A percentile compares a stretch with the other conserved stretches of the same genome.
These are phyloP conservation scores for Penicillium fimorum DNA, from an alignment of 495 filamentous ascomycete species.

Conservation along the genomic window DNA sequence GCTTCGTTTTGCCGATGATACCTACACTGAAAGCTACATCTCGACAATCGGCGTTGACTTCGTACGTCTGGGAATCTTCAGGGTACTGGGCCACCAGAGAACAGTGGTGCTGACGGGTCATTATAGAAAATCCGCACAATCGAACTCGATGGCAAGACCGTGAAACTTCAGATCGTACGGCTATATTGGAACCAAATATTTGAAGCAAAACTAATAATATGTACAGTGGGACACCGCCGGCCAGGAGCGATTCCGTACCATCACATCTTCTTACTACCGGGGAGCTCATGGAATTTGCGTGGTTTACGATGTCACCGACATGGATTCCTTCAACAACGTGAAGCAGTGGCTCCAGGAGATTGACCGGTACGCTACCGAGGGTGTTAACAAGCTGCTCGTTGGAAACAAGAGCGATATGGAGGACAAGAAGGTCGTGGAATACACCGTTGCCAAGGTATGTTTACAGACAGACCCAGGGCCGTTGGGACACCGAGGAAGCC, in stretches of 20 bases:
- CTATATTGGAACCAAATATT: background rate
- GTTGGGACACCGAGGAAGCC: background rate
- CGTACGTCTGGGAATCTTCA: conserved; percentile 55
- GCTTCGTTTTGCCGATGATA: conserved; percentile 96
- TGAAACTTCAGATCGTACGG: conserved; percentile 98
- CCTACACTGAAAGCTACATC: conserved; percentile 99
- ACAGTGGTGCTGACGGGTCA: conserved; percentile 20
- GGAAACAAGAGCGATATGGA: conserved; percentile 99
- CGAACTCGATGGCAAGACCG: conserved; percentile 98
- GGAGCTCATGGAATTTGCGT: conserved; percentile 98
- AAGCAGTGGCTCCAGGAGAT: conserved; percentile 99
- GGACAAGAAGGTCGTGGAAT: conserved; percentile 99
- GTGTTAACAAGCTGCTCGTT: conserved; percentile 97
- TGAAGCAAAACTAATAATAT: conserved; percentile 18
- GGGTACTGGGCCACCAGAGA: conserved; percentile 7
- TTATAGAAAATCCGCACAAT: conserved; percentile 98
- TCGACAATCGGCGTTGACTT: conserved; percentile 99
- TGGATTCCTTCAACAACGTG: conserved; percentile 99
- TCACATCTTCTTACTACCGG: conserved; percentile 99
- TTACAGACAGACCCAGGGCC: background rate
- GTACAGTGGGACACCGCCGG: conserved; percentile 95
- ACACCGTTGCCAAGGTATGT: conserved; percentile 94
- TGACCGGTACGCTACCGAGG: conserved; percentile 96
- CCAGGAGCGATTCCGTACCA: conserved; percentile 98
- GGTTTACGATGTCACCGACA: conserved; percentile 99